Conservation (phyloP, 129 eudicot genomes). For the Tagetes erecta region DNA sequence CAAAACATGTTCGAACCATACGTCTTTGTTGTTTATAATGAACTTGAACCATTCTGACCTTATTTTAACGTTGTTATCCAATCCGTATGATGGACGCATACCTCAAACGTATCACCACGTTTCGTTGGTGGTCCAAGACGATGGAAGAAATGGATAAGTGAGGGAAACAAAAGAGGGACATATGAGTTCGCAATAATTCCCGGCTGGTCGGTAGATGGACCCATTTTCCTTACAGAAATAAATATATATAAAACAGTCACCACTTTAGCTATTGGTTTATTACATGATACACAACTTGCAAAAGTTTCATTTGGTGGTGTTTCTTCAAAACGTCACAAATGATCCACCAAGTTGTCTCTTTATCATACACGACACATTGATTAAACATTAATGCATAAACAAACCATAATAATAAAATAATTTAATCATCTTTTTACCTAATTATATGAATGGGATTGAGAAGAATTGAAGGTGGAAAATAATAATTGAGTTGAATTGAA, state of each 20-base stretch:
- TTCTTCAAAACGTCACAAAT: slow-evolving; percentile 18
- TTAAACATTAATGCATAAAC: not conserved
- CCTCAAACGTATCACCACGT: not conserved
- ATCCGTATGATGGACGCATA: not conserved
- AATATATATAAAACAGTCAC: not conserved
- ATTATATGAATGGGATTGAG: not conserved
- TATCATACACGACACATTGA: not conserved
- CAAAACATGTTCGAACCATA: too few species aligned
- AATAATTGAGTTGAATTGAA: not conserved
- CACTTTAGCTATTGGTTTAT: slow-evolving; percentile 20
- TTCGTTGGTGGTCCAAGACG: slow-evolving; percentile 17
- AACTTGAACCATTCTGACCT: not conserved
- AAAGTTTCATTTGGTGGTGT: slow-evolving; percentile 22
- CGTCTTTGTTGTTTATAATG: too few species aligned
- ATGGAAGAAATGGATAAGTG: slow-evolving; percentile 21
- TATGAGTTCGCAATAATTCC: slow-evolving; percentile 25
- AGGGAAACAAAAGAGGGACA: slow-evolving; percentile 22
- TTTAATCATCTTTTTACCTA: slow-evolving; percentile 16
- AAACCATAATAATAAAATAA: not conserved
- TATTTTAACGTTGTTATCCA: not conserved
- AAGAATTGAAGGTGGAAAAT: not conserved
- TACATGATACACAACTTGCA: slow-evolving; percentile 30
- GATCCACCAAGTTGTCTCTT: slow-evolving; percentile 9
- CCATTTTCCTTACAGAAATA: not conserved
- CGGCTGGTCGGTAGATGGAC: slow-evolving; percentile 22